Evolutionary conservation across 495 filamentous ascomycete genomes (phyloP).

Genomic region (Aspergillus olivimuriae): DNA sequence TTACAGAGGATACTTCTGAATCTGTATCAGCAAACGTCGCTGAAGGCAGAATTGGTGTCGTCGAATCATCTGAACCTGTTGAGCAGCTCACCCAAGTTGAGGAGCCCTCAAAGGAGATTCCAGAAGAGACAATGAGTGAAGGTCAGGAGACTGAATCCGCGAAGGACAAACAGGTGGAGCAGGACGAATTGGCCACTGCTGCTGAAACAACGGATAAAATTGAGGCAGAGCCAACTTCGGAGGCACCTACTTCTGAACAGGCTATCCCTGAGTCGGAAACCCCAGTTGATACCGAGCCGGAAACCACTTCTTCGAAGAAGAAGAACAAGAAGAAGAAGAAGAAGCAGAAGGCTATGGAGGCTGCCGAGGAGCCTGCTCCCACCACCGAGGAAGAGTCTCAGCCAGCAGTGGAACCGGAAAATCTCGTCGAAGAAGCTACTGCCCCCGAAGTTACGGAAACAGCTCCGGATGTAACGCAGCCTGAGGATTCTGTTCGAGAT

Average conservation of each 20-base stretch:
- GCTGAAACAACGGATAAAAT: too few relatives aligned
- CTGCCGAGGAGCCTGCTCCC: conserved; percentile 14
- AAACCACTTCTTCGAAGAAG: conserved; percentile 18
- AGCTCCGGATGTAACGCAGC: conserved; percentile 1
- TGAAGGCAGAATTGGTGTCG: too few relatives aligned
- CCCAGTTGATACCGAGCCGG: conserved; percentile 7
- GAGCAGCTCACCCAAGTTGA: conserved; percentile 1
- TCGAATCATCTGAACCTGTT: conserved; percentile 8
- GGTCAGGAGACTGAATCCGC: too few relatives aligned
- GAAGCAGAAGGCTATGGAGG: conserved; percentile 30
- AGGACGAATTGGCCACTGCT: too few relatives aligned
- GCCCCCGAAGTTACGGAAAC: too few relatives aligned
- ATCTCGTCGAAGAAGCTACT: conserved; percentile 3
- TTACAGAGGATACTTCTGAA: too few relatives aligned
- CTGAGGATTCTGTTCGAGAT: conserved; percentile 8
- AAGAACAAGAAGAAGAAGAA: conserved; percentile 38
- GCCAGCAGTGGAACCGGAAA: conserved; percentile 7
- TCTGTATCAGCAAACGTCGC: too few relatives aligned
- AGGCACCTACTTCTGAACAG: background rate
- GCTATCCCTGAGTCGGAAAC: conserved; percentile 7
- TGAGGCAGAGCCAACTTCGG: background rate
- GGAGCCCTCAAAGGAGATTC: background rate
- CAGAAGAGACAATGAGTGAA: background rate
- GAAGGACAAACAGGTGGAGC: too few relatives aligned
- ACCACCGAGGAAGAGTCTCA: conserved; percentile 1